Evolutionary conservation across 2,329 filamentous ascomycete species (phyloP).

Genomic region (Fusarium mundagurra): DNA sequence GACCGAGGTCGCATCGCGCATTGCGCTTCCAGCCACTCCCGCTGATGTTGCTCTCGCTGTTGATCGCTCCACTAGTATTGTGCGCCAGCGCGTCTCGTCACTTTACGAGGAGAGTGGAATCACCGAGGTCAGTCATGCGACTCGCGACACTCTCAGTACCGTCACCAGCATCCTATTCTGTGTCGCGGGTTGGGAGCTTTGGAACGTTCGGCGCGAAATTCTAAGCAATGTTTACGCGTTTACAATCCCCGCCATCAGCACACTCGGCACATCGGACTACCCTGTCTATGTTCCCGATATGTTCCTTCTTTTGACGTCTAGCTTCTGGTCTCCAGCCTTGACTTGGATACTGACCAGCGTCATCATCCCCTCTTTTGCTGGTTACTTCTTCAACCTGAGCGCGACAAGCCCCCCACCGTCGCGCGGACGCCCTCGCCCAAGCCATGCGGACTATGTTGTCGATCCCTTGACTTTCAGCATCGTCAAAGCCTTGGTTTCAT

Average conservation of each 20-base stretch:
- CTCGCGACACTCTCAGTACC: slow-evolving; percentile 77
- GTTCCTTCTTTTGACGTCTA: slow-evolving; percentile 77
- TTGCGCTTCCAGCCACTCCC: slow-evolving; percentile 83
- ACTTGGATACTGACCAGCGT: slow-evolving; percentile 81
- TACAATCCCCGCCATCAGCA: slow-evolving; percentile 71
- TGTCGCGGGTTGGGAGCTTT: slow-evolving; percentile 75
- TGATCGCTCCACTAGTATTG: slow-evolving; percentile 73
- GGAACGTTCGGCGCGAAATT: slow-evolving; percentile 74
- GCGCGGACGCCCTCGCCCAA: slow-evolving; percentile 55
- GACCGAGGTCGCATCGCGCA: slow-evolving; percentile 64
- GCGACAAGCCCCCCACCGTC: slow-evolving; percentile 55
- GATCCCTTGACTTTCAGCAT: slow-evolving; percentile 94
- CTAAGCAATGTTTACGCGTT: slow-evolving; percentile 78
- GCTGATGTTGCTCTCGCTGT: slow-evolving; percentile 80
- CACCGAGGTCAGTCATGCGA: slow-evolving; percentile 69
- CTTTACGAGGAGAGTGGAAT: slow-evolving; percentile 74
- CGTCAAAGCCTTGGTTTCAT: slow-evolving; percentile 83
- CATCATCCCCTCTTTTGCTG: slow-evolving; percentile 74
- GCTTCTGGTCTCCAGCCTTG: slow-evolving; percentile 85
- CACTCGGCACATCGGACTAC: slow-evolving; percentile 65
- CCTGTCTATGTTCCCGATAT: slow-evolving; percentile 80
- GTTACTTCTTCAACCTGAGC: slow-evolving; percentile 93
- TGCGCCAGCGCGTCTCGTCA: slow-evolving; percentile 72
- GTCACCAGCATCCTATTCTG: slow-evolving; percentile 76
- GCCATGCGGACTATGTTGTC: slow-evolving; percentile 65